Evolutionary conservation across 805 yeast species (phyloP), one percentile per base, ranked within the genome.

Genomic region (Candida nonsorbophila): DNA sequence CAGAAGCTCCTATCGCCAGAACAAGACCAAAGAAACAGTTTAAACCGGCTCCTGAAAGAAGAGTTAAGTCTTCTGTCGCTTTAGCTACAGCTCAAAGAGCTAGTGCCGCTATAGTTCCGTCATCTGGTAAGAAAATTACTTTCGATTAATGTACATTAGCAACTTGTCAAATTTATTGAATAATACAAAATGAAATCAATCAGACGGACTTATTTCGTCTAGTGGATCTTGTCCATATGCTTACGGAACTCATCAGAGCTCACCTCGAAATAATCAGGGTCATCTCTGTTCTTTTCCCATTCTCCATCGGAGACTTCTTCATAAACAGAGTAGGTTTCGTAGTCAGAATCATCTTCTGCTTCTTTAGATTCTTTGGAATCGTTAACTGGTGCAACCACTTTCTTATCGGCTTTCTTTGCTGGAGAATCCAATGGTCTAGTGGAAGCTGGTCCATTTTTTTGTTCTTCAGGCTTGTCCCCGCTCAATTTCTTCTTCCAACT

Each of bases 51-150:
- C 41, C 65, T 7, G 65, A 67, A 37, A 67, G 67, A 36, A 67
- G 87, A 56, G 51, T 72, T 33, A 76, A 72, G 41, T 80, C 97
- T 6, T 88, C 96, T 25, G 73, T 84, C 24, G 95, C 95, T 0
- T 68, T 90, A 44, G 90, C 95, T 2, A 67, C 67, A 10, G 96
- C 97, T 3, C 94, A 74, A 59, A 77, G 97, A 62, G 94, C 79
- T 6, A 80, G 84, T 46, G 85, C 86, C 12, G 88, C 94, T 5
- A 84, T 90, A 50, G 94, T 87, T 16, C 77, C 84, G 28, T 82
- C 96, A 1, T 67, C 79, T n/a, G 97, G 97, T 53, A 88, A 84
- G 59, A 90, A 87, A 53, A 67, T 72, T 22, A 80, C 73, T 5
- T 85, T 85, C 50, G 81, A 79, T 42, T 74, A 53, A 38, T 20